phyloP scores from a whole-genome alignment of 495 filamentous ascomycete genomes.

The Xylaria venustula region DNA sequence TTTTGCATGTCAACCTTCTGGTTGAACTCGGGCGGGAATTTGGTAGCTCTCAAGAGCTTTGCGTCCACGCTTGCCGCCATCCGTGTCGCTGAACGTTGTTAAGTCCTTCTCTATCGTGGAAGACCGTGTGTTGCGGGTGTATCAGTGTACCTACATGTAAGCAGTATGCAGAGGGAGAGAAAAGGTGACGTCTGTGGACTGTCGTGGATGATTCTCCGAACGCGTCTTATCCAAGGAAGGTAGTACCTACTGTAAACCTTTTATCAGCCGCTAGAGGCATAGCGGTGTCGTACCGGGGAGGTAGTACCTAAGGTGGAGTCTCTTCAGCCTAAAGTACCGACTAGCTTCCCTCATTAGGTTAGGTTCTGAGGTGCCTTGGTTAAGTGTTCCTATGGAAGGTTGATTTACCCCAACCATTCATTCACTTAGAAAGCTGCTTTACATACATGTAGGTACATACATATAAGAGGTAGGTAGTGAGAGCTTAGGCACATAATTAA shows the following conservation, averaged over 20 bases:
- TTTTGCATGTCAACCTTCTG: constrained; percentile 97
- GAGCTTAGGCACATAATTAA: no score
- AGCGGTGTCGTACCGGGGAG: no score
- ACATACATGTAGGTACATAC: no score
- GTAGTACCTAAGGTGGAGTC: background rate
- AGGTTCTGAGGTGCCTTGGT: no score
- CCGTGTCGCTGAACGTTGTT: constrained; percentile 2
- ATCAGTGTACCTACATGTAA: background rate
- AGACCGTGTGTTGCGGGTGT: background rate
- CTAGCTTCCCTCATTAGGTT: no score
- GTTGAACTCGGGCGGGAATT: constrained; percentile 91
- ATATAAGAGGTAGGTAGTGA: no score
- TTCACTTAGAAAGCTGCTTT: no score
- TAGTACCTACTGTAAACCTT: background rate
- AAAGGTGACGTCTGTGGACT: constrained; percentile 31
- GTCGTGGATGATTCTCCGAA: background rate
- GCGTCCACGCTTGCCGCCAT: constrained; percentile 80
- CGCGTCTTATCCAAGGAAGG: background rate
- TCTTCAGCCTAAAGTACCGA: background rate
- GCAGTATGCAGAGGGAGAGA: background rate
- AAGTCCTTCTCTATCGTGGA: background rate
- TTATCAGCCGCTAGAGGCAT: background rate
- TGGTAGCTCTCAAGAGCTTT: constrained; percentile 84
- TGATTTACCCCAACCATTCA: no score
- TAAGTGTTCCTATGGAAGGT: no score